Evolutionary conservation across 2,329 filamentous ascomycete species (phyloP).

Genomic region (Hypoxylon sp.): DNA sequence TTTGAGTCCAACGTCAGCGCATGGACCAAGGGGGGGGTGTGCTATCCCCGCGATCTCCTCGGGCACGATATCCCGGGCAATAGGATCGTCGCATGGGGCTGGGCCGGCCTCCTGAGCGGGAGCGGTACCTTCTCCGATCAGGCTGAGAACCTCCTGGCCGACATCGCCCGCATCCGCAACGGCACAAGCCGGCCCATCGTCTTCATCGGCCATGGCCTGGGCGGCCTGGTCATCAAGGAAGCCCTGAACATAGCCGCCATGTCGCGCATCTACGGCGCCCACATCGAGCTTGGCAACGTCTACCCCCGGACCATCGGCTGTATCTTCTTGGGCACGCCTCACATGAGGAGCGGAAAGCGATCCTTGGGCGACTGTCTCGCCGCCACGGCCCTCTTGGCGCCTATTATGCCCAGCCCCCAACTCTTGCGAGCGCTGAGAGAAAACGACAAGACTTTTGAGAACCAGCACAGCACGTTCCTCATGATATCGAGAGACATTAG

Average conservation of each 20-base stretch:
- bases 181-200: constrained; percentile 43
- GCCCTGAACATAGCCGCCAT: constrained; percentile 43
- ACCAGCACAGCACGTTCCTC: constrained; percentile 42
- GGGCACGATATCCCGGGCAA: constrained; percentile 39
- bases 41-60: constrained; percentile 45
- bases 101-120: constrained; percentile 33
- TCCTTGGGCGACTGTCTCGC: constrained; percentile 43
- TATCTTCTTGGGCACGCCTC: constrained; percentile 44
- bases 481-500: constrained; percentile 45
- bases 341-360: constrained; percentile 40
- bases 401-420: constrained; percentile 33
- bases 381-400: constrained; percentile 41
- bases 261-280: constrained; percentile 44
- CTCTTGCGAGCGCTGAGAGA: constrained; percentile 40
- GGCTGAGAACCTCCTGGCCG: constrained; percentile 40
- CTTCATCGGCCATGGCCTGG: constrained; percentile 44
- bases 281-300: constrained; percentile 44
- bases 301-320: constrained; percentile 45
- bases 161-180: constrained; percentile 39
- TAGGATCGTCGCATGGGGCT: constrained; percentile 45
- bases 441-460: constrained; percentile 40
- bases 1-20: constrained; percentile 40
- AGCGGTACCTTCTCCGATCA: constrained; percentile 41
- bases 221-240: constrained; percentile 45
- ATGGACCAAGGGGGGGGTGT: constrained; percentile 42